Evolutionary conservation across 208 protist species (phyloP), one percentile per base, ranked within the genome.

Genomic region (Trypanosoma lewisi): DNA sequence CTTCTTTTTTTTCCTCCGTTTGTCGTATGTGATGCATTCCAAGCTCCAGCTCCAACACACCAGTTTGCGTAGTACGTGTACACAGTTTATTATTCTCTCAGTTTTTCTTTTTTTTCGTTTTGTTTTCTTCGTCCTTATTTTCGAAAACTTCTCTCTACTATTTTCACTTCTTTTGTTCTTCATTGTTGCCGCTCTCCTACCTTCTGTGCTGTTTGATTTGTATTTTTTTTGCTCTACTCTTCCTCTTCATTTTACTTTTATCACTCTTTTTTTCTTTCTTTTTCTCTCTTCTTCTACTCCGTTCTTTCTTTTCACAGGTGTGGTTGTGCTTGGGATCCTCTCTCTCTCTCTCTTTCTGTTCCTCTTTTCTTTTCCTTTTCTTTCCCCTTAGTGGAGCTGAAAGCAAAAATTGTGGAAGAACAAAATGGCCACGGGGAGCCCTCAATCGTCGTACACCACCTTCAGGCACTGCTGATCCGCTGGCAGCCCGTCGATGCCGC

Each of bases 401-500:
- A 14, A 14, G 36, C 9, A 14, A 21, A 6, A 21, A 7, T 48
- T 48, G 5, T 21, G n/a, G 16, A 48, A 48, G n/a, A 48, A n/a
- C 11, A 6, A 48, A n/a, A 14, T 6, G 11, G n/a, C 9, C 36
- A 14, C 36, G 9, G 14, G 8, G 8, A 17, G 9, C 42, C 4
- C 44, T 67, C 62, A 78, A 2, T 61, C 64, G 3, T 81, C 75
- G 39, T 64, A 67, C 9, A 63, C 53, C 23, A 56, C 57, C 33
- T 70, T 73, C 36, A 82, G 65, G 25, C 75, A 11, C 52, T 73
- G 67, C 30, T 75, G 60, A 4, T 63, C 57, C 16, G 54, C 7
- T n/a, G 65, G 14, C 17, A 70, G 34, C 30, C 53, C 60, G 36
- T 82, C 77, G 23, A 82, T 55, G 25, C 67, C 50, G 41, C 72